A percentile compares a stretch with the other conserved stretches of the same genome.
Conservation (phyloP, 371 early-diverging fungal species). For the Edhazardia aedis region DNA sequence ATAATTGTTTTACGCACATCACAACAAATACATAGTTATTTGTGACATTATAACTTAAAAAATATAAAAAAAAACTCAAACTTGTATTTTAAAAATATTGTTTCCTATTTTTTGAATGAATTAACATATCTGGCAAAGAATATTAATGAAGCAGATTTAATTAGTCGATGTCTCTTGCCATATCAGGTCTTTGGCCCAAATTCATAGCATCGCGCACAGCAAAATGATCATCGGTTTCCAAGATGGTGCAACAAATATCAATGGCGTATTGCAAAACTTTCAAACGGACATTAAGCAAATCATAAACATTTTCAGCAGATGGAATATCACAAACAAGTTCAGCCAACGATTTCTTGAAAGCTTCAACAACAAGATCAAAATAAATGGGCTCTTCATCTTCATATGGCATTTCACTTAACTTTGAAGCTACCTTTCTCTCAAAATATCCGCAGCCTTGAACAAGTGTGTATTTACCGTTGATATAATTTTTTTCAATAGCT, state of each 20-base stretch:
- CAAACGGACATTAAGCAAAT: constrained; percentile 26
- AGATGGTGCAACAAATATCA: constrained; percentile 30
- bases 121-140: too few relatives aligned
- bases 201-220: too few relatives aligned
- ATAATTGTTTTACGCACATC: too few relatives aligned
- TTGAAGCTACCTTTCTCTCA: constrained; percentile 6
- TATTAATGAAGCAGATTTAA: too few relatives aligned
- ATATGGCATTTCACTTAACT: not conserved
- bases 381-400: constrained; percentile 8
- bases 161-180: too few relatives aligned
- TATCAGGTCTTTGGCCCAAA: too few relatives aligned
- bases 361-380: constrained; percentile 9
- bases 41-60: too few relatives aligned
- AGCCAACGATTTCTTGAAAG: constrained; percentile 8
- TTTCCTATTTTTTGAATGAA: too few relatives aligned
- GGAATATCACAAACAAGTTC: not conserved
- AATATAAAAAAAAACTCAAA: too few relatives aligned
- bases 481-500: constrained; percentile 14
- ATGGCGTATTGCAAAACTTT: constrained; percentile 35
- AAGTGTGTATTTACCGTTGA: not conserved
- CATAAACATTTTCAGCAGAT: constrained; percentile 16
- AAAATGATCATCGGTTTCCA: constrained; percentile 43
- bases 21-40: too few relatives aligned
- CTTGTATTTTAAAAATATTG: too few relatives aligned
- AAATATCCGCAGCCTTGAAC: constrained; percentile 9